Base-by-base conservation (phyloP, 2,329 filamentous ascomycete species). In the Sporothrix brasiliensis region DNA sequence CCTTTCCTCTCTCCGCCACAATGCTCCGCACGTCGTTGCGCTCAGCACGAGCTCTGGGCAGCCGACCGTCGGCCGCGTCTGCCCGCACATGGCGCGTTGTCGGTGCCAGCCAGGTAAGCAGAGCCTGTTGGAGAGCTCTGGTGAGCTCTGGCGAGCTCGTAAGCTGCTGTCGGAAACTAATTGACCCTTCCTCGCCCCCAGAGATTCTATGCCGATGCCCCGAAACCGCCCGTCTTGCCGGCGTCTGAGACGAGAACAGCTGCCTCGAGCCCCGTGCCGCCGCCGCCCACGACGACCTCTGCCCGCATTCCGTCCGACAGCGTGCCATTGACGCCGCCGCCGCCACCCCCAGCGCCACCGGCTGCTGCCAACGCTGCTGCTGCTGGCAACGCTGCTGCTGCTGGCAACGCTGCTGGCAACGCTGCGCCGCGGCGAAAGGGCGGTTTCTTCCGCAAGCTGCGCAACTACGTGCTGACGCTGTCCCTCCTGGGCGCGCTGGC, bases 381-480 rank as follows among this genome's bases (percentile, higher is more conserved):
- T 14, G 58, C 58, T 76, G 39, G 74, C 69, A 77, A 76, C 47
- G 74, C 81, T 19, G 74, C 81, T n/a, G n/a, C n/a, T 61, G 58
- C 81, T 76, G 39, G 74, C 69, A 77, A 76, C 47, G 74, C 81
- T 61, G 58, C 81, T 76, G 39, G 74, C 69, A 77, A 76, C 47
- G 74, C 81, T 19, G 74, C 81, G 76, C 75, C 83, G 77, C 80
- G 84, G 83, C 44, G 69, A 67, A 82, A 88, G 86, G 83, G 91
- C 87, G 83, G 89, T 78, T 84, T 88, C 80, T 85, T 88, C 79
- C 87, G 92, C 73, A 88, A 91, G 71, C 87, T 97, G 78, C 87
- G 92, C 76, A 90, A 90, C 78, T 90, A 93, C 78, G 82, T 97
- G 71, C 82, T 94, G 74, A 92, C 91, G 69, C 81, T 97, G 65